phyloP scores from a whole-genome alignment of 257 asterid genomes.

The Nicotiana tomentosiformis region DNA sequence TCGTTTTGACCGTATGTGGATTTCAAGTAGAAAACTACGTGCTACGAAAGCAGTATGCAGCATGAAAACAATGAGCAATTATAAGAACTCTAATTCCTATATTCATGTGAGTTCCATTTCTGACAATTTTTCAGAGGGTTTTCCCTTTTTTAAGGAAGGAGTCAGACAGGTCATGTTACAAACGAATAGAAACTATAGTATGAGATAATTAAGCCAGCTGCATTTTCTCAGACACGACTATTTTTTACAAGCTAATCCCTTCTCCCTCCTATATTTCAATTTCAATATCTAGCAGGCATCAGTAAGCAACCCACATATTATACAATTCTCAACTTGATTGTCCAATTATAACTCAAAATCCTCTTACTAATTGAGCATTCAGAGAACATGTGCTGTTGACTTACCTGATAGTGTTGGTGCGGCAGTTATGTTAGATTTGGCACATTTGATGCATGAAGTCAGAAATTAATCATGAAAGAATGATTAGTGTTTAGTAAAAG shows the following conservation, averaged over 20 bases:
- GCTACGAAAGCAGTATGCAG: background rate
- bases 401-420: slow-evolving; percentile 1
- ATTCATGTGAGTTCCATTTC: background rate
- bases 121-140: background rate
- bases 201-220: slow-evolving; percentile 3
- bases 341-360: background rate
- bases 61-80: background rate
- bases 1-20: background rate
- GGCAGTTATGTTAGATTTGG: background rate
- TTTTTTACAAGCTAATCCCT: no score
- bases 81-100: background rate
- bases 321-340: background rate
- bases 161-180: background rate
- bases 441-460: background rate
- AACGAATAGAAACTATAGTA: background rate
- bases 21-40: slow-evolving; percentile 4
- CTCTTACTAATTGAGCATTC: background rate
- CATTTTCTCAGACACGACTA: background rate
- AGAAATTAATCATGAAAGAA: background rate
- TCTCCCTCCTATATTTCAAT: no score
- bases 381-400: background rate
- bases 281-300: no score
- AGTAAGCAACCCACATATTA: background rate
- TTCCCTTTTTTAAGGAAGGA: background rate
- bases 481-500: background rate